Evolutionary conservation across 805 yeast genomes (phyloP).

Genomic region (Saccharomycopsis fermentans): DNA sequence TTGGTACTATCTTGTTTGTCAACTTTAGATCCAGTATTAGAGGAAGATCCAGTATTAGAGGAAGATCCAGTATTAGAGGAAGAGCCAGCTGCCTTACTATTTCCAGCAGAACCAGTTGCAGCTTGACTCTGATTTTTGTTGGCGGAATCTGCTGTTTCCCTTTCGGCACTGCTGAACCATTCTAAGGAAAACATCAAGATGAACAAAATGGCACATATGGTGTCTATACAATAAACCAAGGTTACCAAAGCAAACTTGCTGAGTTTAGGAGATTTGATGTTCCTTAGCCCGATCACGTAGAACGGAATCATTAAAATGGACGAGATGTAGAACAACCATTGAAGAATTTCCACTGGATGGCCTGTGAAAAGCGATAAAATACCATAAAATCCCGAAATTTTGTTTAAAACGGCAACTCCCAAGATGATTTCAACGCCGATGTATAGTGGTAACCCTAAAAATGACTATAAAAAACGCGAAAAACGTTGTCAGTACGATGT

Average conservation of each 20-base stretch:
- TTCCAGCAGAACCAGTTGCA: too few species aligned
- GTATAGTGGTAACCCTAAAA: slow-evolving; percentile 71
- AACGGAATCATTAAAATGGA: slow-evolving; percentile 56
- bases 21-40: not conserved
- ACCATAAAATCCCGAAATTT: slow-evolving; percentile 84
- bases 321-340: slow-evolving; percentile 67
- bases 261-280: slow-evolving; percentile 44
- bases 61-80: not conserved
- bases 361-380: slow-evolving; percentile 79
- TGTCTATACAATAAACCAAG: slow-evolving; percentile 55
- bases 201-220: slow-evolving; percentile 54
- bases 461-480: slow-evolving; percentile 31
- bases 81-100: not conserved
- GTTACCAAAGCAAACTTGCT: slow-evolving; percentile 55
- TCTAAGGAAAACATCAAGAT: slow-evolving; percentile 62
- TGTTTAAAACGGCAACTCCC: slow-evolving; percentile 70
- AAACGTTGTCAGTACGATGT: not conserved
- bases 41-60: not conserved
- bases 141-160: slow-evolving; percentile 22
- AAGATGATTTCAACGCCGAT: slow-evolving; percentile 79
- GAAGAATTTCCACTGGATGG: slow-evolving; percentile 72
- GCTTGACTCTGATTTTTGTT: slow-evolving; percentile 3
- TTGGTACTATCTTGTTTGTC: not conserved
- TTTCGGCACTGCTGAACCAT: slow-evolving; percentile 47
- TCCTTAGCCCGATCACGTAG: slow-evolving; percentile 47